phyloP scores from a whole-genome alignment of 495 filamentous ascomycete species.

The Penicillium coffeae region DNA sequence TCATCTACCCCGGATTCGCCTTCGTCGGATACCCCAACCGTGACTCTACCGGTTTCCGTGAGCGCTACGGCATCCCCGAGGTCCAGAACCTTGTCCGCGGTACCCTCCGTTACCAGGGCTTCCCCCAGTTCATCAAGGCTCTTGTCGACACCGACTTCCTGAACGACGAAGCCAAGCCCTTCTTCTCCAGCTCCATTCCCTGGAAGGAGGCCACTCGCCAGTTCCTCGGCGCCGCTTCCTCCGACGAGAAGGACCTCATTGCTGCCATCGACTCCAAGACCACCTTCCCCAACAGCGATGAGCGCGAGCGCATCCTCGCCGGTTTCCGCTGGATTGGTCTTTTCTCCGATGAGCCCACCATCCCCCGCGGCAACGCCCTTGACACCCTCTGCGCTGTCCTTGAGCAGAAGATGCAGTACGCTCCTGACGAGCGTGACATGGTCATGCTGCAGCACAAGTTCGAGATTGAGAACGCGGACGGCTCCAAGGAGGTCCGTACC shows the following conservation, averaged over 20 bases:
- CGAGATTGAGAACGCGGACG: slow-evolving; percentile 79
- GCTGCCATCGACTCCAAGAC: slow-evolving; percentile 73
- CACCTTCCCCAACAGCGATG: slow-evolving; percentile 62
- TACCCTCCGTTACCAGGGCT: slow-evolving; percentile 80
- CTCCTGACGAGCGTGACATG: slow-evolving; percentile 77
- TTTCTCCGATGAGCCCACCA: slow-evolving; percentile 73
- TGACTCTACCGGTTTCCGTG: slow-evolving; percentile 79
- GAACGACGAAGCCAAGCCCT: slow-evolving; percentile 56
- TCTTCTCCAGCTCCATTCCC: slow-evolving; percentile 56
- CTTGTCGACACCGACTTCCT: slow-evolving; percentile 88
- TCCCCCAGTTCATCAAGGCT: slow-evolving; percentile 80
- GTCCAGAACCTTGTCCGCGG: slow-evolving; percentile 54
- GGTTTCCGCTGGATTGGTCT: slow-evolving; percentile 85
- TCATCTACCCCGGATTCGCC: slow-evolving; percentile 81
- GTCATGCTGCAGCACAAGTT: slow-evolving; percentile 93
- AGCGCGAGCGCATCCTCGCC: slow-evolving; percentile 70
- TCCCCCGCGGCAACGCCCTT: slow-evolving; percentile 71
- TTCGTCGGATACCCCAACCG: slow-evolving; percentile 95
- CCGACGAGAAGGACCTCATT: slow-evolving; percentile 61
- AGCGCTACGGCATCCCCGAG: slow-evolving; percentile 90
- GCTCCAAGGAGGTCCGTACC: slow-evolving; percentile 67
- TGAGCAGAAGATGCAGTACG: slow-evolving; percentile 90
- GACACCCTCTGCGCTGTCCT: slow-evolving; percentile 88
- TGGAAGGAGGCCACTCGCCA: slow-evolving; percentile 82
- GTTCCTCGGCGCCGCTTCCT: slow-evolving; percentile 63